Percentiles rank a stretch among this genome's conserved stretches.
phyloP scores from a whole-genome alignment of 352 stramenopile species.

The Globisporangium splendens region DNA sequence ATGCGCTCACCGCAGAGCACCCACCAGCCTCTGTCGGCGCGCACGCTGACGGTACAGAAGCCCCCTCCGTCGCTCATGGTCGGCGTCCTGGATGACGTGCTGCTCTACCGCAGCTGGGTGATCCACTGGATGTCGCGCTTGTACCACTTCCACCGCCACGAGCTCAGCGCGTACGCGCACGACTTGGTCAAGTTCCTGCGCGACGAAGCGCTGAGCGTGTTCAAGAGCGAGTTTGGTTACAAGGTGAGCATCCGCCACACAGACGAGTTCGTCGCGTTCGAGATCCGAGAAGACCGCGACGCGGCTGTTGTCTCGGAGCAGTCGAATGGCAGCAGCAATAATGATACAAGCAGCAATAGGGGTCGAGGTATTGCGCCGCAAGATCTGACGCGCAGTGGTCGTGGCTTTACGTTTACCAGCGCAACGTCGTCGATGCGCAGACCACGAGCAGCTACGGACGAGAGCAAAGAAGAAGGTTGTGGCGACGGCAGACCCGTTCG shows the following conservation, averaged over 20 bases:
- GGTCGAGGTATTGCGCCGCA: background rate
- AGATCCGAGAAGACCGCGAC: slow-evolving; percentile 51
- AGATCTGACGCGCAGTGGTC: background rate
- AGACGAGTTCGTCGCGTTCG: slow-evolving; percentile 47
- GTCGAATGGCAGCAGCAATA: background rate
- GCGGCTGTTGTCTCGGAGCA: slow-evolving; percentile 1
- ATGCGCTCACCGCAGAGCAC: background rate
- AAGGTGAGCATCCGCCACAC: slow-evolving; percentile 57
- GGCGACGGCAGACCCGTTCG: background rate
- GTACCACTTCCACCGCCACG: slow-evolving; percentile 46
- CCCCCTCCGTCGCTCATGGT: too few relatives aligned
- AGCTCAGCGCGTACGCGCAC: slow-evolving; percentile 55
- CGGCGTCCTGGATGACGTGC: slow-evolving; percentile 34
- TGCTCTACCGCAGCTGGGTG: slow-evolving; percentile 48
- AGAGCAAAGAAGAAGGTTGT: background rate
- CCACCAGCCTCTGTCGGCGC: background rate
- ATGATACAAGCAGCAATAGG: slow-evolving; percentile 3
- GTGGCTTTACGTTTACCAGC: slow-evolving; percentile 2
- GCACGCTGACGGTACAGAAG: too few relatives aligned
- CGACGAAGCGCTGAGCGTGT: slow-evolving; percentile 36
- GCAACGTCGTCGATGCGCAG: too few relatives aligned
- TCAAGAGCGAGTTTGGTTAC: slow-evolving; percentile 56
- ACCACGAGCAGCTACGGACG: background rate
- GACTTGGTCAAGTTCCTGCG: slow-evolving; percentile 66
- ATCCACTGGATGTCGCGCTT: slow-evolving; percentile 64